Percentiles rank a stretch among this genome's conserved stretches.
phyloP scores from a whole-genome alignment of 345 rosid genomes.

The Eucalyptus albens region DNA sequence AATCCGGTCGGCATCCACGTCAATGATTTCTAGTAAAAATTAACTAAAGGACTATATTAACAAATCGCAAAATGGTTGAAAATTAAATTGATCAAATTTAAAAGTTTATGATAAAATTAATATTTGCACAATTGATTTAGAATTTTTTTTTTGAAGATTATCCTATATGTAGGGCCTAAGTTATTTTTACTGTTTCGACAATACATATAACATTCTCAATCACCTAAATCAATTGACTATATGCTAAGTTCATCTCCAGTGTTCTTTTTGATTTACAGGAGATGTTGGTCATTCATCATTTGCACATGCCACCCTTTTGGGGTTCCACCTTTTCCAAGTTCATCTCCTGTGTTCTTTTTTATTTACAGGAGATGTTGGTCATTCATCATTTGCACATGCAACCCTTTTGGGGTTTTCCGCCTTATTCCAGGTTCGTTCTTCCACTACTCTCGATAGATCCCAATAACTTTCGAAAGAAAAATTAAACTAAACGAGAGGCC shows the following conservation, averaged over 20 bases:
- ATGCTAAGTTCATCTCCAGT: background rate
- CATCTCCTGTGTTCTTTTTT: no score
- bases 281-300: background rate
- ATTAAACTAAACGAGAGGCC: background rate
- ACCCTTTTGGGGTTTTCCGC: background rate
- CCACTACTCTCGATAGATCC: background rate
- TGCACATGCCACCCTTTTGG: background rate
- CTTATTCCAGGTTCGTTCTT: background rate
- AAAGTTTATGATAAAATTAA: background rate
- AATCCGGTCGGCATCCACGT: fast-evolving
- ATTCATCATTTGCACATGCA: background rate
- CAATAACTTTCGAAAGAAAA: background rate
- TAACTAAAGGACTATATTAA: background rate
- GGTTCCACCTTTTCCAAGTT: background rate
- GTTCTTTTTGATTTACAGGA: background rate
- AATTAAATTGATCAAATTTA: background rate
- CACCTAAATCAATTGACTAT: background rate
- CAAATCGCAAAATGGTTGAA: background rate
- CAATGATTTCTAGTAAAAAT: fast-evolving
- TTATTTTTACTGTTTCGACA: background rate
- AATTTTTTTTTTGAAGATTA: background rate
- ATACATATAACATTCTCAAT: background rate
- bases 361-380: background rate
- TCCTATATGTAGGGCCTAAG: background rate
- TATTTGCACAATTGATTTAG: background rate